A percentile compares a stretch with the other conserved stretches of the same genome.
Conservation (phyloP, 2,329 filamentous ascomycete genomes). For the Phaeosphaeriaceae sp. region DNA sequence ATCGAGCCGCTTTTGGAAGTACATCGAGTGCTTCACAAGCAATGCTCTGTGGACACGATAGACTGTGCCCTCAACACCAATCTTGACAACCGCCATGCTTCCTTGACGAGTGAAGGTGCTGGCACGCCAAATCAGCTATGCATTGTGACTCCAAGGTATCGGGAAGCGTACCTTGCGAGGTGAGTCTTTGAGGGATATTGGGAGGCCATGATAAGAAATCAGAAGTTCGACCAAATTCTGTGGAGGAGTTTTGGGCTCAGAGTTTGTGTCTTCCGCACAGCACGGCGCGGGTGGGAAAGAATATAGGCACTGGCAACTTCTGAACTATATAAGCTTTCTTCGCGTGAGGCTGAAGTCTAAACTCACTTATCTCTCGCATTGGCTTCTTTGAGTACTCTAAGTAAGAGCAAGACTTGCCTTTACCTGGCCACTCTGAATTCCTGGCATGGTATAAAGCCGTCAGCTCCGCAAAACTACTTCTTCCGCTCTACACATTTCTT, state of each 20-base stretch:
- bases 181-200: not conserved
- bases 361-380: not conserved
- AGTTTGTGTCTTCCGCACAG: too few species aligned
- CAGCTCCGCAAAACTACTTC: too few species aligned
- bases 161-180: not conserved
- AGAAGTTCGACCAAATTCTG: not conserved
- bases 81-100: not conserved
- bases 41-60: slow-evolving; percentile 20
- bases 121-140: not conserved
- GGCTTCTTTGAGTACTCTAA: not conserved
- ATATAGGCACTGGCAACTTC: not conserved
- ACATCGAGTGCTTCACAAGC: slow-evolving; percentile 21
- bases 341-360: not conserved
- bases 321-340: not conserved
- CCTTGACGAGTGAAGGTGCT: not conserved
- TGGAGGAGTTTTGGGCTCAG: not conserved
- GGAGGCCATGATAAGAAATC: not conserved
- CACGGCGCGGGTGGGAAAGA: not conserved
- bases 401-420: not conserved
- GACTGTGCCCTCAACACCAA: not conserved
- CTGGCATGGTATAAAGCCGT: not conserved
- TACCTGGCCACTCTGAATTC: not conserved
- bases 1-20: slow-evolving; percentile 22
- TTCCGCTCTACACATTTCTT: too few species aligned
- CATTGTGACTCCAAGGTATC: not conserved